Base-by-base conservation (phyloP, 2,329 filamentous ascomycete genomes). In the Aureobasidium namibiae region DNA sequence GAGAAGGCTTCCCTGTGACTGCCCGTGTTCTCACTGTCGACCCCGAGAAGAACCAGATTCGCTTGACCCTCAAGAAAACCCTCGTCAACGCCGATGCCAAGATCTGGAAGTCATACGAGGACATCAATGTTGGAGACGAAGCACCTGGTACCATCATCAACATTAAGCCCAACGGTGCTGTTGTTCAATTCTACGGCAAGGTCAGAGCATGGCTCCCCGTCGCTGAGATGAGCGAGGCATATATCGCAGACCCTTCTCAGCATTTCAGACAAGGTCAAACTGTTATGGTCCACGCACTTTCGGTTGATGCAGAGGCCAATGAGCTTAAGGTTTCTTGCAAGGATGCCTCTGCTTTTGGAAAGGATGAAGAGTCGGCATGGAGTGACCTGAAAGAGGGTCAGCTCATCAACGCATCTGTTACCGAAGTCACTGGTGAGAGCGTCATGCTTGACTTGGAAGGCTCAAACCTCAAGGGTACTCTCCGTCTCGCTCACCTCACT, bases 191-290 rank as follows among this genome's bases (percentile, higher is more conserved):
- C 74, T 99, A 95, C 68, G 90, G 90, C 18, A 75, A 80, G 9
- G 79, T 99, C 21, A 84, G 85, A 64, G 95, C 88, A 9, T 99
- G 95, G 76, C 80, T 99, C 58, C 94, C 94, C 2, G 86, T 95
- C 0, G 89, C 89, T 1, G 92, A 99, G 74, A 99, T 99, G 94
- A 97, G 94, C 70, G 94, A 99, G 71, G 91, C 92, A 11, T 96
- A 88, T 69, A 96, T 99, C 67, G 83, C 88, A 65, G 89, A 96
- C 68, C 91, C 94, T 4, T 84, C 83, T 46, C 86, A 95, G 68
- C 92, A 97, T 73, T 99, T 99, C 77, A 85, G 87, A 36, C 75
- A 85, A 44, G 95, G 94, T 0, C 94, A 99, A 71, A 92, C 95
- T 1, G 87, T 99, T 64, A 95, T 85, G 67, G 89, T 96, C 21